phyloP scores from a whole-genome alignment of 2,329 filamentous ascomycete species.

The Aureobasidium namibiae region DNA sequence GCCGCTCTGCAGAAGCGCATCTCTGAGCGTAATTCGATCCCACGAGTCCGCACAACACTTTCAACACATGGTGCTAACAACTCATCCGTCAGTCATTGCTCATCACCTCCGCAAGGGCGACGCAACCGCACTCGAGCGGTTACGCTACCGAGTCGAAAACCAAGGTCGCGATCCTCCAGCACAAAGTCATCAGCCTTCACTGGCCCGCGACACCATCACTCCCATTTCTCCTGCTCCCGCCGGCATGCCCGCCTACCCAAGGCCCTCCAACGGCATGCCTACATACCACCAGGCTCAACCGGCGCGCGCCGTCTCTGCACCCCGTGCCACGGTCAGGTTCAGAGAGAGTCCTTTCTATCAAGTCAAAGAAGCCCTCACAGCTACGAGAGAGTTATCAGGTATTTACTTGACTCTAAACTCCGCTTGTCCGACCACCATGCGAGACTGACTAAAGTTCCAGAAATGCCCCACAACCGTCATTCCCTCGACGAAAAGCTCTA shows the following conservation, averaged over 20 bases:
- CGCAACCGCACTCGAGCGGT: constrained; percentile 27
- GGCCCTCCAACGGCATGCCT: neutral
- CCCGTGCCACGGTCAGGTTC: constrained; percentile 5
- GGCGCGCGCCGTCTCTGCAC: neutral
- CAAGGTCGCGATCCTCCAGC: constrained; percentile 30
- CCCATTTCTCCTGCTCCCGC: constrained; percentile 10
- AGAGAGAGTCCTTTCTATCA: constrained; percentile 73
- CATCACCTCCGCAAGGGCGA: constrained; percentile 28
- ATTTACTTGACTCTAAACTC: constrained; percentile 25
- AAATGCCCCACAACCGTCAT: constrained; percentile 51
- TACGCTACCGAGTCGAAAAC: constrained; percentile 33
- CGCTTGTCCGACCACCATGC: constrained; percentile 22
- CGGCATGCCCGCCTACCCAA: neutral
- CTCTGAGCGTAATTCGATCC: constrained; percentile 52
- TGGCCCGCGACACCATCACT: constrained; percentile 4
- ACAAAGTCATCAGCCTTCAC: neutral
- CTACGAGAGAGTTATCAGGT: constrained; percentile 65
- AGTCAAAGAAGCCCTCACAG: constrained; percentile 56
- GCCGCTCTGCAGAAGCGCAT: constrained; percentile 71
- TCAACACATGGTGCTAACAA: neutral
- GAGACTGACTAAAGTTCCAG: constrained; percentile 33
- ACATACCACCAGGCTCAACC: neutral
- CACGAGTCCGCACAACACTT: constrained; percentile 29
- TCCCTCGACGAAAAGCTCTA: constrained; percentile 51
- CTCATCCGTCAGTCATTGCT: constrained; percentile 29